Percentiles rank a stretch among this genome's conserved stretches.
Evolutionary conservation across 331 rosid genomes (phyloP).

Genomic region (Malus hybrid): DNA sequence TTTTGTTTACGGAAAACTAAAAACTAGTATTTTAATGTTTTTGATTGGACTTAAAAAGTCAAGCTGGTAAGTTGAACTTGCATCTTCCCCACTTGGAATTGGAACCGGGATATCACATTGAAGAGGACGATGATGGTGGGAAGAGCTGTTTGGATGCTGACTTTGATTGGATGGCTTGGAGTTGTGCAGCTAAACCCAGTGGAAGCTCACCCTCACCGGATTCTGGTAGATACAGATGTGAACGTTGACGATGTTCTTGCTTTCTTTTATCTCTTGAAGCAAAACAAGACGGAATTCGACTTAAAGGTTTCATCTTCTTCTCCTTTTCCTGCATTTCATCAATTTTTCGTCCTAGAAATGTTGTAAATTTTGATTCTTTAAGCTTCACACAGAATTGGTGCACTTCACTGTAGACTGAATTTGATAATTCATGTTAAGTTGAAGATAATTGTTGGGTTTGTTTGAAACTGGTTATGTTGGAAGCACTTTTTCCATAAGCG

Average conservation of each 20-base stretch:
- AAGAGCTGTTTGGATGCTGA: not conserved
- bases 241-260: constrained; percentile 8
- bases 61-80: too few relatives aligned
- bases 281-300: constrained; percentile 6
- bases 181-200: not conserved
- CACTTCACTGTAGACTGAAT: too few relatives aligned
- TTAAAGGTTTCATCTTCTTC: not conserved
- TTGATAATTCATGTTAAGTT: not conserved
- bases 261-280: constrained; percentile 15
- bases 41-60: too few relatives aligned
- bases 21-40: too few relatives aligned
- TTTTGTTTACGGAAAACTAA: too few relatives aligned
- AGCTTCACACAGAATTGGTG: not conserved
- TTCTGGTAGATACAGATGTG: constrained; percentile 8
- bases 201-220: constrained; percentile 8
- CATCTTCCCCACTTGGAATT: too few relatives aligned
- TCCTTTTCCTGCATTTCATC: not conserved
- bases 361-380: not conserved
- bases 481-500: too few relatives aligned
- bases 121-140: not conserved
- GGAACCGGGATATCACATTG: not conserved
- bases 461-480: too few relatives aligned
- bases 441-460: not conserved
- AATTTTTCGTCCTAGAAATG: not conserved
- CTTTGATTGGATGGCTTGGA: not conserved